These are phyloP conservation scores for Friedmanniomyces endolithicus DNA, from an alignment of 495 filamentous ascomycete species.

Conservation along the genomic window DNA sequence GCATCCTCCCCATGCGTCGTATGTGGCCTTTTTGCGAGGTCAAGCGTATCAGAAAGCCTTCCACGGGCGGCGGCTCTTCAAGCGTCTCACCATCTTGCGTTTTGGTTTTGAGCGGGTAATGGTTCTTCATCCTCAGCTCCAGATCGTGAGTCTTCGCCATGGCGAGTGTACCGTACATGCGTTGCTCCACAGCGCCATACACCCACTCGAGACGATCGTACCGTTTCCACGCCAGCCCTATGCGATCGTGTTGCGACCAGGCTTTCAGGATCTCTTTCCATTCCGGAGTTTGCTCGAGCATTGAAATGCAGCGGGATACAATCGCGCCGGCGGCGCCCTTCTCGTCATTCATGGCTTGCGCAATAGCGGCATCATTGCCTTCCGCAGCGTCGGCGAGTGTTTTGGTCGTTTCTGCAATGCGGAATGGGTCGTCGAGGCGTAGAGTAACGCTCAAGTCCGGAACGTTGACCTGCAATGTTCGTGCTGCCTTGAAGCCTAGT, in stretches of 20 bases:
- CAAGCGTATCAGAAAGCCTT: conserved; percentile 60
- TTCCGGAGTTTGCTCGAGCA: conserved; percentile 46
- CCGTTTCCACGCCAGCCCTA: conserved; percentile 65
- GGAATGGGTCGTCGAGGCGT: conserved; percentile 52
- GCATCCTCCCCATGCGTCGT: conserved; percentile 50
- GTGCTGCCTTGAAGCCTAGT: conserved; percentile 47
- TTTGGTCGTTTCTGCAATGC: conserved; percentile 37
- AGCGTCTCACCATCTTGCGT: conserved; percentile 33
- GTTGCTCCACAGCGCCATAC: conserved; percentile 54
- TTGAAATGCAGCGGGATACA: conserved; percentile 44
- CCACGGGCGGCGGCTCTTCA: conserved; percentile 51
- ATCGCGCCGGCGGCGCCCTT: conserved; percentile 44
- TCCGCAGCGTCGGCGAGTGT: conserved; percentile 30
- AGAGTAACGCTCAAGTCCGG: conserved; percentile 56
- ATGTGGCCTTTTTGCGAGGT: conserved; percentile 53
- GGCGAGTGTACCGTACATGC: conserved; percentile 63
- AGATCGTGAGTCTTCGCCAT: conserved; percentile 66
- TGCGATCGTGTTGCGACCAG: conserved; percentile 50
- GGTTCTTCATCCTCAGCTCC: conserved; percentile 56
- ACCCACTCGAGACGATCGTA: conserved; percentile 70
- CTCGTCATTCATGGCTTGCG: conserved; percentile 38
- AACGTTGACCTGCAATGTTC: conserved; percentile 50
- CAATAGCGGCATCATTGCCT: conserved; percentile 36
- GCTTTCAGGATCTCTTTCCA: conserved; percentile 50
- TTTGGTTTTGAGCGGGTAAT: conserved; percentile 49